Percentiles rank a stretch among this genome's conserved stretches.
phyloP scores from a whole-genome alignment of 208 protist species.

The Leishmania turanica region DNA sequence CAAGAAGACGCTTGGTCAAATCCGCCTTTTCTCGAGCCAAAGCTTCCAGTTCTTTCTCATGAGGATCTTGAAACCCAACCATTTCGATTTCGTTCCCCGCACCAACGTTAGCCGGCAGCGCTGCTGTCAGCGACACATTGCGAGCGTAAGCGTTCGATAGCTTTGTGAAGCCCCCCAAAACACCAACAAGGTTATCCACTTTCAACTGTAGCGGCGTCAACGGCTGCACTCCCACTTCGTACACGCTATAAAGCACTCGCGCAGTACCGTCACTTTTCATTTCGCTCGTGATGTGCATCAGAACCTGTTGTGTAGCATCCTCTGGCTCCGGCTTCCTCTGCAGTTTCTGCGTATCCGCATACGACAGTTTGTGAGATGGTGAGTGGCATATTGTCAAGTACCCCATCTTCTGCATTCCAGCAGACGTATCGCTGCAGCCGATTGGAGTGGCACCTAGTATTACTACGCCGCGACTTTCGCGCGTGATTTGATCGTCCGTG shows the following conservation, averaged over 20 bases:
- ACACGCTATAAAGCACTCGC: conserved; percentile 22
- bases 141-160: conserved; percentile 37
- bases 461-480: conserved; percentile 32
- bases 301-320: neutral
- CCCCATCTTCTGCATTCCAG: conserved; percentile 25
- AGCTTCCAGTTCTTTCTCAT: neutral
- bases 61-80: neutral
- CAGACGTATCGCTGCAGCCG: neutral
- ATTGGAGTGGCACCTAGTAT: conserved; percentile 34
- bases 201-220: conserved; percentile 34
- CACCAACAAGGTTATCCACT: conserved; percentile 67
- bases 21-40: conserved; percentile 10
- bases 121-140: neutral
- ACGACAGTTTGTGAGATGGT: conserved; percentile 68
- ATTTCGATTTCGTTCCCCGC: neutral
- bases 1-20: conserved; percentile 17
- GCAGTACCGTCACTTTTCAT: neutral
- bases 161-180: conserved; percentile 54
- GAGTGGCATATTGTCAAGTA: conserved; percentile 45
- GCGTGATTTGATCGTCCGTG: conserved; percentile 37
- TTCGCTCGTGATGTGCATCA: conserved; percentile 39
- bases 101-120: neutral
- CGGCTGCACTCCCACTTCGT: neutral
- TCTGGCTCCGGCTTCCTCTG: neutral
- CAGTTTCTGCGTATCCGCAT: conserved; percentile 35